Percentiles rank a stretch among this genome's conserved stretches.
phyloP scores from a whole-genome alignment of 345 rosid species.

The Sisymbrium altissimum region DNA sequence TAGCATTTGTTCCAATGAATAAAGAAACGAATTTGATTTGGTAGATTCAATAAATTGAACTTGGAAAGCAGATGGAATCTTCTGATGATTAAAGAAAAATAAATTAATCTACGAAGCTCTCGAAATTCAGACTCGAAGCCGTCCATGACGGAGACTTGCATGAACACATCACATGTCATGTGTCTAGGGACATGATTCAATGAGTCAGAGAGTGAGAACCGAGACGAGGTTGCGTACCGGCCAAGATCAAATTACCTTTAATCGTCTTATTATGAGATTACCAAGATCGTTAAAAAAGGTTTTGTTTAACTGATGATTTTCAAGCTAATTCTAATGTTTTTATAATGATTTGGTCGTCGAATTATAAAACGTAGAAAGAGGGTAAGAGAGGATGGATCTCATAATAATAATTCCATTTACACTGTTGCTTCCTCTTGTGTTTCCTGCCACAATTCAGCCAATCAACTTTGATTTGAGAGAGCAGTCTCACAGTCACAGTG shows the following conservation, averaged over 20 bases:
- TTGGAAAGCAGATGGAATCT: conserved; percentile 18
- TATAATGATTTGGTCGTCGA: background rate
- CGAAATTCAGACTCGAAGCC: background rate
- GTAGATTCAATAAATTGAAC: background rate
- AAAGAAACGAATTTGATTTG: background rate
- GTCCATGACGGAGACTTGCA: background rate
- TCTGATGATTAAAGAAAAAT: conserved; percentile 8
- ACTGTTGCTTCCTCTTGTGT: background rate
- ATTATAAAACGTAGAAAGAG: background rate
- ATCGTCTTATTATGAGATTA: background rate
- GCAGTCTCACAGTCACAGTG: background rate
- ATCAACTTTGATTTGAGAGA: background rate
- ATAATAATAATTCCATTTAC: background rate
- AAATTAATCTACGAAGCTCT: background rate
- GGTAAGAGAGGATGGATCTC: conserved; percentile 3
- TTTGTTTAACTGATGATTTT: background rate
- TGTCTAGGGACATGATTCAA: conserved; percentile 29
- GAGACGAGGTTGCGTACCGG: conserved; percentile 25
- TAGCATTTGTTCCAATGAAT: background rate
- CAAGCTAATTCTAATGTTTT: background rate
- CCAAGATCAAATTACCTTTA: conserved; percentile 2
- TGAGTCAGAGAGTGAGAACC: conserved; percentile 18
- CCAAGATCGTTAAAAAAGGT: background rate
- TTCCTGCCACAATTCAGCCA: background rate
- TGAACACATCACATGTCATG: conserved; percentile 30